Evolutionary conservation across 2,329 filamentous ascomycete species (phyloP), one percentile per base, ranked within the genome.

Genomic region (Monosporascus ibericus): DNA sequence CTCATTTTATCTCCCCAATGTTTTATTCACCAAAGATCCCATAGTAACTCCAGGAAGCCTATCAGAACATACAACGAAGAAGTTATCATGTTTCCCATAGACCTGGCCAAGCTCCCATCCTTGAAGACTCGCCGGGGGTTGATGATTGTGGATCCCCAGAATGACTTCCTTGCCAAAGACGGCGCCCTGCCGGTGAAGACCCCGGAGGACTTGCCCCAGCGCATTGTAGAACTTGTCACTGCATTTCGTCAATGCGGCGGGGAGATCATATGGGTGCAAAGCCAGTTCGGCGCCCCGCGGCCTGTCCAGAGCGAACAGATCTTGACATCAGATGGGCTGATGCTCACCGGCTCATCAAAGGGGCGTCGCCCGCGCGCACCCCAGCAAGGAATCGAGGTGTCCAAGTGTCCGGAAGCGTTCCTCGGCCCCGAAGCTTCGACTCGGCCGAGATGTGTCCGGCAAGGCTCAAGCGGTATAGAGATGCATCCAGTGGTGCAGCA

Each of bases 71-170:
- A 36, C n/a, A n/a, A 40, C 47, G 55, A 47, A 55, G 44, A 47
- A 38, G 55, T 57, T 57, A 59, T 51, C 55, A 81, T 82, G 72
- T 81, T 85, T 63, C 66, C 78, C 55, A 82, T 85, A 65, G 78
- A 84, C 60, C 70, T 75, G 39, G 68, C 77, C 46, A 72, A 75
- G 37, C 72, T 86, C 20, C 83, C 83, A 11, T 71, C 78, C 48
- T 69, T 86, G 49, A 73, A 70, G 30, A 82, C 82, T 8, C 77
- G 83, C 49, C 82, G 81, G 70, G 92, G 90, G 1, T 77, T 99
- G 44, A 75, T 97, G 20, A 74, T 95, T 18, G 78, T 96, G 58
- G 92, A 96, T 63, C 81, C 95, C 37, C 94, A 97, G 65, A 90
- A 95, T 62, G 92, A 96, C 68, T 96, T 97, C 63, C 73, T 95